Percentiles rank a stretch among this genome's conserved stretches.
These are phyloP conservation scores for Gossypium rotundifolium DNA, from an alignment of 345 rosid species.

Conservation along the genomic window DNA sequence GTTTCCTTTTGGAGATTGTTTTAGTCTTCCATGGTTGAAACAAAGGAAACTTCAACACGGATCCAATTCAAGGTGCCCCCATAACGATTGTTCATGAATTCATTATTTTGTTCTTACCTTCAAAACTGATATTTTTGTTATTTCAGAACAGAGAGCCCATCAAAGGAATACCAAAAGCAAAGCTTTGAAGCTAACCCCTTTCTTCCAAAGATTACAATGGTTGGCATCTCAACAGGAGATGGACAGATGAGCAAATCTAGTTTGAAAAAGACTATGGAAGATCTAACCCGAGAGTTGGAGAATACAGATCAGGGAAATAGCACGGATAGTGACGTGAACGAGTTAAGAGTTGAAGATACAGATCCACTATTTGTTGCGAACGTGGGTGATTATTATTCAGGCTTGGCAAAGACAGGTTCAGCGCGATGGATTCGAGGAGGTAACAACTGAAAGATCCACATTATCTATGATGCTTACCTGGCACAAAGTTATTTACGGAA, in stretches of 20 bases:
- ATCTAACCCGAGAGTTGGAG: constrained; percentile 68
- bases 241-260: constrained; percentile 77
- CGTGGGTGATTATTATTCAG: constrained; percentile 73
- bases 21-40: constrained; percentile 40
- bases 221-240: constrained; percentile 84
- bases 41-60: constrained; percentile 21
- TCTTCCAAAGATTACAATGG: constrained; percentile 96
- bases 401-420: constrained; percentile 56
- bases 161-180: constrained; percentile 26
- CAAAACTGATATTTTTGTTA: neutral
- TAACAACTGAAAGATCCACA: constrained; percentile 25
- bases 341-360: constrained; percentile 38
- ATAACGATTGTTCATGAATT: neutral
- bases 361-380: constrained; percentile 95
- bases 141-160: constrained; percentile 27
- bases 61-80: constrained; percentile 34
- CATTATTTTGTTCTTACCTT: neutral
- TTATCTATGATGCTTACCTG: neutral
- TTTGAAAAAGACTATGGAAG: constrained; percentile 84
- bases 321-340: neutral
- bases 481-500: neutral
- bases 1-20: constrained; percentile 69
- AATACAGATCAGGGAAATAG: constrained; percentile 50
- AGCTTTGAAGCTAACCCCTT: constrained; percentile 54
- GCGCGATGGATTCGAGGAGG: constrained; percentile 53